Conservation (phyloP, 83 land plant genomes). For the Larix sibirica region DNA sequence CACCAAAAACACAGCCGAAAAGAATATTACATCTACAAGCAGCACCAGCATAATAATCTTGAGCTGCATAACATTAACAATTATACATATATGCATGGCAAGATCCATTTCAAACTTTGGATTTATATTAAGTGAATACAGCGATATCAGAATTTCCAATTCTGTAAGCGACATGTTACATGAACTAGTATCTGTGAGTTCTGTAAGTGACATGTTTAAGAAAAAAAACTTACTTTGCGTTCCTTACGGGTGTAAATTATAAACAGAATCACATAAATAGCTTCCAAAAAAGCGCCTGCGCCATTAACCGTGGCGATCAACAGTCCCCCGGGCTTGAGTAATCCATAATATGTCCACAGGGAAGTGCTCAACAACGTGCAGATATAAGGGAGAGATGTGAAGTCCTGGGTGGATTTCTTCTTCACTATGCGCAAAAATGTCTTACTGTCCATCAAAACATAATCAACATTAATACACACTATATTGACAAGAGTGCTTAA, state of each 20-base stretch:
- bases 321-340: constrained; percentile 59
- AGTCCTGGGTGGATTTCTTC: constrained; percentile 65
- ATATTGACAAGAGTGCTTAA: no score
- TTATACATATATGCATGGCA: no score
- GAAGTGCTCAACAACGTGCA: constrained; percentile 57
- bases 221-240: neutral
- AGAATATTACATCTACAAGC: constrained; percentile 33
- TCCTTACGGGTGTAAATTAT: constrained; percentile 43
- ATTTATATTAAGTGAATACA: no score
- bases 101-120: no score
- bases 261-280: constrained; percentile 49
- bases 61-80: constrained; percentile 22
- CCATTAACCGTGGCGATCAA: constrained; percentile 59
- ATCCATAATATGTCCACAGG: constrained; percentile 65
- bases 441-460: neutral
- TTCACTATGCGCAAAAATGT: constrained; percentile 37
- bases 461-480: no score
- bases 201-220: no score
- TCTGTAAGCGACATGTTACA: no score
- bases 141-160: no score
- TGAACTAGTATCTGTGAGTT: no score
- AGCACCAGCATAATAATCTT: constrained; percentile 30
- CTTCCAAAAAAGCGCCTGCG: constrained; percentile 43
- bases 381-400: constrained; percentile 53
- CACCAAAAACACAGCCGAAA: constrained; percentile 35